These are phyloP conservation scores for Rutstroemia sp. DNA, from an alignment of 2,329 filamentous ascomycete species.

Conservation along the genomic window DNA sequence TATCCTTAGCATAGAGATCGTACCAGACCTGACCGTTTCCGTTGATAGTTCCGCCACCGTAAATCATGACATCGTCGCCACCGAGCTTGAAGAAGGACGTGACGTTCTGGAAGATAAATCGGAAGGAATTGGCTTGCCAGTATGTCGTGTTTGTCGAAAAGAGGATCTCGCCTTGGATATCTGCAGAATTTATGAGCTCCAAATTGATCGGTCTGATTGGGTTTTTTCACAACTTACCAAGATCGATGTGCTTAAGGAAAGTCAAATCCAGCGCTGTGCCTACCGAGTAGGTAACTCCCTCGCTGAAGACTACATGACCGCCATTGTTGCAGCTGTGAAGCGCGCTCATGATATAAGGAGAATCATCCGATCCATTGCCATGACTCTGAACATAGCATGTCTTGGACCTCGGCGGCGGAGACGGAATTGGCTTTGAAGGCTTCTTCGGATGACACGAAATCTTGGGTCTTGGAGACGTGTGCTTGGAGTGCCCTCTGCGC, in stretches of 20 bases:
- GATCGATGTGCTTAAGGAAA: slow-evolving; percentile 55
- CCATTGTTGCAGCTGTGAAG: slow-evolving; percentile 53
- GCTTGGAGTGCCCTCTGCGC: slow-evolving; percentile 12
- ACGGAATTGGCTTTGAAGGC: slow-evolving; percentile 14
- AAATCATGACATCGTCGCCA: slow-evolving; percentile 59
- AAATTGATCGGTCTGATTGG: neutral
- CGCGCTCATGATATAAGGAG: slow-evolving; percentile 43
- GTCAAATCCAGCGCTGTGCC: slow-evolving; percentile 58
- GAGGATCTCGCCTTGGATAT: slow-evolving; percentile 50
- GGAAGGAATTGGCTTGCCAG: slow-evolving; percentile 59
- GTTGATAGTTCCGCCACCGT: slow-evolving; percentile 55
- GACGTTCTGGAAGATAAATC: slow-evolving; percentile 57
- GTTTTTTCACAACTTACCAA: slow-evolving; percentile 35
- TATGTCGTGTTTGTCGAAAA: slow-evolving; percentile 63
- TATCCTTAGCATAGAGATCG: slow-evolving; percentile 43
- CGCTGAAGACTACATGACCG: slow-evolving; percentile 48
- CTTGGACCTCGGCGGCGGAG: slow-evolving; percentile 16
- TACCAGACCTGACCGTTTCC: slow-evolving; percentile 61
- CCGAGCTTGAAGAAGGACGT: slow-evolving; percentile 62
- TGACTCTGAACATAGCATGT: slow-evolving; percentile 25
- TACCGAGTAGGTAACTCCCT: slow-evolving; percentile 50
- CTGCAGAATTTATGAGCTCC: slow-evolving; percentile 27
- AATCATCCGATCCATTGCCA: slow-evolving; percentile 27
- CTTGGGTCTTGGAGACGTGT: slow-evolving; percentile 20
- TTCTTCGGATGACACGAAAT: slow-evolving; percentile 19